Conservation (phyloP, 371 early-diverging fungal genomes). For the Catenaria anguillulae region DNA sequence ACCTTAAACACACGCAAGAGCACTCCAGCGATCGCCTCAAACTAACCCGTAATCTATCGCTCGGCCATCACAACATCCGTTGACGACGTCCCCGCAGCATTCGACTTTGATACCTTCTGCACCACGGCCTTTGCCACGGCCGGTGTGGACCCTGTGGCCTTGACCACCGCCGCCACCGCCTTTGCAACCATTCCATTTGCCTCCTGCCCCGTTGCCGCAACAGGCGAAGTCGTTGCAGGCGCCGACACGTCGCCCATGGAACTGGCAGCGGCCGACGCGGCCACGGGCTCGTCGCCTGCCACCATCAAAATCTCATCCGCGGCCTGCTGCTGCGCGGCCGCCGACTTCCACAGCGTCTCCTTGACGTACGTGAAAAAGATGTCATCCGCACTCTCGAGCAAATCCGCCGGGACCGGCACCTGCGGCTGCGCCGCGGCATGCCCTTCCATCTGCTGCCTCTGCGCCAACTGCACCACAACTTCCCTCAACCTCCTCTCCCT, state of each 20-base stretch:
- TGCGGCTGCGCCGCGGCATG: not conserved
- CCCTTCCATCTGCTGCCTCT: not conserved
- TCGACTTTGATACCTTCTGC: too few relatives aligned
- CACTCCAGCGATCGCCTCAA: too few relatives aligned
- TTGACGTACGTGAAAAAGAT: conserved; percentile 1
- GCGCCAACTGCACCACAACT: not conserved
- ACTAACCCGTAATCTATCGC: too few relatives aligned
- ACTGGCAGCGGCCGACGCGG: not conserved
- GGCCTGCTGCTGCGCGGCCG: not conserved
- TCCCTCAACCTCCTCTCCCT: not conserved
- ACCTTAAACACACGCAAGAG: too few relatives aligned
- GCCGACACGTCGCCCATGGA: too few relatives aligned
- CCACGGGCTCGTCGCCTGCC: not conserved
- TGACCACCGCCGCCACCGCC: not conserved
- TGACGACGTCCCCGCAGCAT: too few relatives aligned
- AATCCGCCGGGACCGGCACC: not conserved
- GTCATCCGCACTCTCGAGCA: not conserved
- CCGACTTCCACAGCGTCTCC: conserved; percentile 3
- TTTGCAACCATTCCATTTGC: not conserved
- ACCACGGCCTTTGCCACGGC: not conserved
- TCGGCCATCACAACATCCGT: too few relatives aligned
- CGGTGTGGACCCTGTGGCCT: not conserved
- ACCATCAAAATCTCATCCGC: not conserved
- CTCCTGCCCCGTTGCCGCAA: not conserved
- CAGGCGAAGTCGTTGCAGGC: too few relatives aligned